Evolutionary conservation across 2,329 filamentous ascomycete genomes (phyloP).

Genomic region (Xylaria sp.): DNA sequence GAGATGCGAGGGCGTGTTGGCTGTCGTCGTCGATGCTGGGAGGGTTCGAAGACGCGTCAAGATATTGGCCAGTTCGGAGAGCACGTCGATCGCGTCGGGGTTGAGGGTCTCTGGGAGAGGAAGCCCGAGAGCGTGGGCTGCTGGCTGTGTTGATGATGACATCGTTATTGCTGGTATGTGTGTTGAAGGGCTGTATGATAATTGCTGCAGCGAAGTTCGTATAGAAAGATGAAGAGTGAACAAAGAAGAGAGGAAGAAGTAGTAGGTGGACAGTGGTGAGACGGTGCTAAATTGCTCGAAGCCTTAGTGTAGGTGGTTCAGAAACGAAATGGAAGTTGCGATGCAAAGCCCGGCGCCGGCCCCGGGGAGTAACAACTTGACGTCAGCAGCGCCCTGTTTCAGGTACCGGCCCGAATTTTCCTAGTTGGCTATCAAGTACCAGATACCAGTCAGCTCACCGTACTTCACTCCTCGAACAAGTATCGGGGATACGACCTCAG

Average conservation of each 20-base stretch:
- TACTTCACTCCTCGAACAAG: too few species aligned
- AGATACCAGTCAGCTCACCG: too few species aligned
- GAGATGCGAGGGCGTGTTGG: slow-evolving; percentile 24
- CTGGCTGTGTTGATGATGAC: slow-evolving; percentile 20
- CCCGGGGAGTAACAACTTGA: background rate
- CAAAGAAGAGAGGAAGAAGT: background rate
- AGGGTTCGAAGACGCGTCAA: slow-evolving; percentile 64
- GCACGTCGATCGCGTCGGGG: slow-evolving; percentile 77
- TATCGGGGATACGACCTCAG: too few species aligned
- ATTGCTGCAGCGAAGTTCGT: too few species aligned
- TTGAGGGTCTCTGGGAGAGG: slow-evolving; percentile 59
- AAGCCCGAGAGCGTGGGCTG: slow-evolving; percentile 38
- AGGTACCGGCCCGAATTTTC: background rate
- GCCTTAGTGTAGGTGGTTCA: too few species aligned
- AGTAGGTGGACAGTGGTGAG: background rate
- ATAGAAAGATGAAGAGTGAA: background rate
- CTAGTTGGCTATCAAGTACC: too few species aligned
- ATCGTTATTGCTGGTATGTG: slow-evolving; percentile 5
- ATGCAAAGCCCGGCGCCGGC: background rate
- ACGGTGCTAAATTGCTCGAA: too few species aligned
- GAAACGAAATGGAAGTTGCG: background rate
- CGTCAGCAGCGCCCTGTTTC: background rate
- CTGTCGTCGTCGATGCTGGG: slow-evolving; percentile 11
- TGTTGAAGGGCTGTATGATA: too few species aligned
- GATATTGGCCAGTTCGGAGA: slow-evolving; percentile 74